These are phyloP conservation scores for Podila minutissima DNA, from an alignment of 192 early-diverging fungal genomes.

Conservation along the genomic window DNA sequence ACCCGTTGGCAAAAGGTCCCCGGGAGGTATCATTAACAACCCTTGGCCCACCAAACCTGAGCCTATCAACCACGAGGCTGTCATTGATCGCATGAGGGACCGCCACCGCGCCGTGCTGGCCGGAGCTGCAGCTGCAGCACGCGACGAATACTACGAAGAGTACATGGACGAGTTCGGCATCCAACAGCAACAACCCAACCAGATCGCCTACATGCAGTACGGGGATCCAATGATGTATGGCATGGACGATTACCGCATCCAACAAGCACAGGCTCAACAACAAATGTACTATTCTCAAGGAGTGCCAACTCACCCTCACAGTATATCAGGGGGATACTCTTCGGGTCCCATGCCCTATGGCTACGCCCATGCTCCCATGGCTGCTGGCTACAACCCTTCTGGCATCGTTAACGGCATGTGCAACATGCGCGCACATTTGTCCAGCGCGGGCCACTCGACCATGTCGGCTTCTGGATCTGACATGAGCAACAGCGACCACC, in stretches of 20 bases:
- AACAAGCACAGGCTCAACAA: background rate
- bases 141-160: slow-evolving; percentile 38
- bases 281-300: slow-evolving; percentile 15
- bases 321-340: background rate
- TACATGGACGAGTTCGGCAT: slow-evolving; percentile 28
- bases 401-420: background rate
- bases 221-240: slow-evolving; percentile 21
- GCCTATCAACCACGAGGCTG: slow-evolving; percentile 15
- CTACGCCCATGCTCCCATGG: background rate
- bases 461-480: background rate
- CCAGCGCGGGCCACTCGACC: background rate
- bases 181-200: background rate
- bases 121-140: slow-evolving; percentile 18
- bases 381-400: background rate
- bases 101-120: slow-evolving; percentile 28
- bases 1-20: background rate
- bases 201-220: slow-evolving; percentile 19
- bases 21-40: background rate
- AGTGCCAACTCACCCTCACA: background rate
- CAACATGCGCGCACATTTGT: background rate
- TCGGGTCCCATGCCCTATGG: slow-evolving; percentile 3
- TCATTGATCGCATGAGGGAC: slow-evolving; percentile 40
- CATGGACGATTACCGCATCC: slow-evolving; percentile 24
- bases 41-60: background rate
- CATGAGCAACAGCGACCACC: background rate